Conservation (phyloP, 257 asterid species). For the Salvia splendens region DNA sequence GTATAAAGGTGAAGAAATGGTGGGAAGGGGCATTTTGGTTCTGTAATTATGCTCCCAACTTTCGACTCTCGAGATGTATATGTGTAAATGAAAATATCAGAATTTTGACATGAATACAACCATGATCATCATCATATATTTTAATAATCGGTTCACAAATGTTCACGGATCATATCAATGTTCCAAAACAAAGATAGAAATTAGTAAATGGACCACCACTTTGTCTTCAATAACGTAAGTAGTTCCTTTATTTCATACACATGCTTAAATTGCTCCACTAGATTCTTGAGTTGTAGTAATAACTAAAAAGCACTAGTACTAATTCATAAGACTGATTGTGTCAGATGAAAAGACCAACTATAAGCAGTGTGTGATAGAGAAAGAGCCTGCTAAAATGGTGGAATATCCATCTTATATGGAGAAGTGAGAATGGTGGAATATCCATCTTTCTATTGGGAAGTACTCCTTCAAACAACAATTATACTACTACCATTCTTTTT, state of each 20-base stretch:
- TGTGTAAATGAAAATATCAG: neutral
- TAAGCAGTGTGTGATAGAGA: neutral
- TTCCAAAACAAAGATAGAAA: neutral
- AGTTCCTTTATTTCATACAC: conserved; percentile 11
- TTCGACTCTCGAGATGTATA: too few relatives aligned
- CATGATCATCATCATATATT: conserved; percentile 17
- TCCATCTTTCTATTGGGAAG: too few relatives aligned
- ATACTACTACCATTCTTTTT: too few relatives aligned
- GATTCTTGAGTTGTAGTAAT: neutral
- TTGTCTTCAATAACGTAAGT: conserved; percentile 9
- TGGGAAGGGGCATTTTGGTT: too few relatives aligned
- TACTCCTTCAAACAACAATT: too few relatives aligned
- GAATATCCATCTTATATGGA: neutral
- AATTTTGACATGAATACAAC: conserved; percentile 10
- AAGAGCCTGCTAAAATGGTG: conserved; percentile 8
- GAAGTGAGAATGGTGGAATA: too few relatives aligned
- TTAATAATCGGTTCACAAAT: conserved; percentile 2
- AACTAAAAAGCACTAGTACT: conserved; percentile 2
- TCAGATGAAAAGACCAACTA: neutral
- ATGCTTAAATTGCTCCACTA: conserved; percentile 22
- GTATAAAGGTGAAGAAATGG: too few relatives aligned
- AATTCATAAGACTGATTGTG: conserved; percentile 9
- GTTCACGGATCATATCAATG: neutral
- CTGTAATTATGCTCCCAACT: too few relatives aligned
- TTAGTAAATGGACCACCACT: conserved; percentile 12